These are phyloP conservation scores for Phytophthora vignae DNA, from an alignment of 352 stramenopile species.

Conservation along the genomic window DNA sequence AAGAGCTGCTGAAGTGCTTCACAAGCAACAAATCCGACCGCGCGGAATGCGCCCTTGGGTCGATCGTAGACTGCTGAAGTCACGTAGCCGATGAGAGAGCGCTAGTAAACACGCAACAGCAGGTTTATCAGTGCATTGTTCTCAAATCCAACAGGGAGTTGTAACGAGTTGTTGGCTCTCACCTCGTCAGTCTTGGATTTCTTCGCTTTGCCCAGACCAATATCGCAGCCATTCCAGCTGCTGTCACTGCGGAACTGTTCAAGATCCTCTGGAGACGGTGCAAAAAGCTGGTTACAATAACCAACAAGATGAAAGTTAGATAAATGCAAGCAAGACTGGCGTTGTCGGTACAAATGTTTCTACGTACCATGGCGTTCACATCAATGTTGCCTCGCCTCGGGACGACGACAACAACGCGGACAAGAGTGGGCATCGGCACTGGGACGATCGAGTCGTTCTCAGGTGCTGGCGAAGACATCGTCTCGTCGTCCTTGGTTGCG, in stretches of 20 bases:
- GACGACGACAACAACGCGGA: constrained; percentile 63
- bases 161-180: not conserved
- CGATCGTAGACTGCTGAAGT: constrained; percentile 84
- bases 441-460: constrained; percentile 42
- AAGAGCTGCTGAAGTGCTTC: constrained; percentile 70
- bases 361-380: constrained; percentile 71
- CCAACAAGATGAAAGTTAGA: not conserved
- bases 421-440: constrained; percentile 71
- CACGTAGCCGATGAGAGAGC: constrained; percentile 62
- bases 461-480: constrained; percentile 1
- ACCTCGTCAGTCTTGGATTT: constrained; percentile 30
- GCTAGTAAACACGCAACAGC: constrained; percentile 33
- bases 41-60: constrained; percentile 71
- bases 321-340: not conserved
- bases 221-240: constrained; percentile 45
- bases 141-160: not conserved
- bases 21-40: constrained; percentile 70
- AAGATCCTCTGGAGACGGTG: constrained; percentile 39
- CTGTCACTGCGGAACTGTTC: constrained; percentile 37
- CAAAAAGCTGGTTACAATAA: constrained; percentile 39
- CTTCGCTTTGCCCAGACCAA: constrained; percentile 18
- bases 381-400: constrained; percentile 65
- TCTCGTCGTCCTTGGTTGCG: not conserved
- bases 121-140: constrained; percentile 1
- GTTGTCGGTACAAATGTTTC: not conserved